phyloP scores from a whole-genome alignment of 2,329 filamentous ascomycete species.

The Orbilia ellipsospora region DNA sequence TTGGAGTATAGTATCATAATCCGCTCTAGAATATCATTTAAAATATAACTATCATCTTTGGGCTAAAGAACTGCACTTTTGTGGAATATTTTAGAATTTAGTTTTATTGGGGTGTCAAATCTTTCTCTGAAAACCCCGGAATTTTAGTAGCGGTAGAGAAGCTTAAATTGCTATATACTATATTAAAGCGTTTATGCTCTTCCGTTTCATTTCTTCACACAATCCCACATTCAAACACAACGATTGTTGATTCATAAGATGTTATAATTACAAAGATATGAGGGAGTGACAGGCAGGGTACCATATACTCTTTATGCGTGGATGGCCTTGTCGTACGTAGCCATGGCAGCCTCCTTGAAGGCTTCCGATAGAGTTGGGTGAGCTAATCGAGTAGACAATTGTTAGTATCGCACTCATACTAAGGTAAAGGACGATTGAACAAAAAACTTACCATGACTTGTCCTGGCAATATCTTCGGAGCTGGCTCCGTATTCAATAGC shows the following conservation, averaged over 20 bases:
- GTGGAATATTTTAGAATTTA: not conserved
- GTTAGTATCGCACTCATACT: conserved; percentile 9
- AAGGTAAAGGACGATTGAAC: not conserved
- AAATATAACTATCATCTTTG: too few relatives aligned
- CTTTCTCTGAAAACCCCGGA: not conserved
- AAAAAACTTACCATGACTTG: conserved; percentile 75
- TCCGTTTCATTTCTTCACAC: not conserved
- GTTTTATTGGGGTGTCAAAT: not conserved
- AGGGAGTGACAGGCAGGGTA: not conserved
- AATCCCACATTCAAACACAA: too few relatives aligned
- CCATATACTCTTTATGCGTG: conserved; percentile 75
- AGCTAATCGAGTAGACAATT: conserved; percentile 61
- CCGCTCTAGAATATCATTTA: not conserved
- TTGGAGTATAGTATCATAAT: too few relatives aligned
- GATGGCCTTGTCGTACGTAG: conserved; percentile 92
- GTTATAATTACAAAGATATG: conserved; percentile 56
- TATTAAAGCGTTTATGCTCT: conserved; percentile 39
- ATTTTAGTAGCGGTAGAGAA: not conserved
- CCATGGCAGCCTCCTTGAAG: conserved; percentile 99
- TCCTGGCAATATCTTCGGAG: conserved; percentile 92
- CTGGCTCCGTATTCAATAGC: conserved; percentile 96
- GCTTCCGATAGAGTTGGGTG: conserved; percentile 96
- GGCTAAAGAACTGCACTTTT: too few relatives aligned
- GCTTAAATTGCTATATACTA: conserved; percentile 29
- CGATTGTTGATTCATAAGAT: conserved; percentile 41